Evolutionary conservation across 2,329 filamentous ascomycete species (phyloP).

Genomic region (Cladobotryum mycophilum): DNA sequence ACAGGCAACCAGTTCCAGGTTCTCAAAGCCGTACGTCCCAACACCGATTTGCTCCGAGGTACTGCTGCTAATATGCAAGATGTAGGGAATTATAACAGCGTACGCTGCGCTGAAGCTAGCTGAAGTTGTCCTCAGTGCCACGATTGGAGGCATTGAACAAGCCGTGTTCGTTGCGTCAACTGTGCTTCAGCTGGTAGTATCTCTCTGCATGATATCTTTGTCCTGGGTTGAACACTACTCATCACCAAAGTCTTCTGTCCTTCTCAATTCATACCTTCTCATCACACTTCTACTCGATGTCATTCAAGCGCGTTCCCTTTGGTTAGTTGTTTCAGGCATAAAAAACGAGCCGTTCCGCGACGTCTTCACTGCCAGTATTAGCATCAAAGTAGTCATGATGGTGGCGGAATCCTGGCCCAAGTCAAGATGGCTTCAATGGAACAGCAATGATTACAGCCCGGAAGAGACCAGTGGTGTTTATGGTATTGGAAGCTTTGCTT

Average conservation of each 20-base stretch:
- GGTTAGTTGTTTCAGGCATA: slow-evolving; percentile 16
- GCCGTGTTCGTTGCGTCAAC: slow-evolving; percentile 5
- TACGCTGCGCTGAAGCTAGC: slow-evolving; percentile 27
- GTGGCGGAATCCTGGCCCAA: slow-evolving; percentile 35
- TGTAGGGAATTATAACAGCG: not conserved
- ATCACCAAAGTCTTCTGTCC: slow-evolving; percentile 34
- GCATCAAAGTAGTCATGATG: slow-evolving; percentile 28
- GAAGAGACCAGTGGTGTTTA: slow-evolving; percentile 30
- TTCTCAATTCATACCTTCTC: slow-evolving; percentile 36
- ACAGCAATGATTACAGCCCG: slow-evolving; percentile 31
- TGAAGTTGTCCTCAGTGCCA: slow-evolving; percentile 24
- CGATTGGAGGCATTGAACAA: slow-evolving; percentile 14
- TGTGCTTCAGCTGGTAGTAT: slow-evolving; percentile 21
- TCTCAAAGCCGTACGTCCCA: slow-evolving; percentile 22
- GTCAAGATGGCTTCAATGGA: slow-evolving; percentile 32
- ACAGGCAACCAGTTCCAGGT: slow-evolving; percentile 28
- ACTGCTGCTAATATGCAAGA: too few relatives aligned
- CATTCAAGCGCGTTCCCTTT: slow-evolving; percentile 28
- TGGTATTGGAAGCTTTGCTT: slow-evolving; percentile 27
- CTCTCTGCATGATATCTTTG: slow-evolving; percentile 6
- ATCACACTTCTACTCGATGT: slow-evolving; percentile 39
- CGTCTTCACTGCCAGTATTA: slow-evolving; percentile 30
- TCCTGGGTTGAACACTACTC: slow-evolving; percentile 27
- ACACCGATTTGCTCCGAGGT: too few relatives aligned
- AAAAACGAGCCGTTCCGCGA: slow-evolving; percentile 17